These are phyloP conservation scores for Trametes elegans DNA, from an alignment of 768 basidiomycete species.

Conservation along the genomic window DNA sequence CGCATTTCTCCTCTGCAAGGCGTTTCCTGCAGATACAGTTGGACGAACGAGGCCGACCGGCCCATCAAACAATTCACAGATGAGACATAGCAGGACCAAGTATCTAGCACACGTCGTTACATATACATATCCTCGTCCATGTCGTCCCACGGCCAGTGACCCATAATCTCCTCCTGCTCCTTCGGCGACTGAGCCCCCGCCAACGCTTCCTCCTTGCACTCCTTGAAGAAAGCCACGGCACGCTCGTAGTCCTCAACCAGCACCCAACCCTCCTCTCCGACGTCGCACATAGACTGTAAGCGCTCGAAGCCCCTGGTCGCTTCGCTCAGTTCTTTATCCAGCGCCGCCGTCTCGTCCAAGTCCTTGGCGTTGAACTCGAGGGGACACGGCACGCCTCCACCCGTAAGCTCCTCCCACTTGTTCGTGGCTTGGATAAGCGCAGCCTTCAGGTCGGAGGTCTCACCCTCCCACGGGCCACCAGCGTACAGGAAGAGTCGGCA, in stretches of 20 bases:
- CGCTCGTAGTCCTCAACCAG: constrained; percentile 39
- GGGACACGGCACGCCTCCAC: constrained; percentile 26
- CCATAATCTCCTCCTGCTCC: constrained; percentile 38
- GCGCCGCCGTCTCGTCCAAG: constrained; percentile 40
- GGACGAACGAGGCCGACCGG: background rate
- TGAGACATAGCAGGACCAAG: background rate
- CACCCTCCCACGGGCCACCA: constrained; percentile 49
- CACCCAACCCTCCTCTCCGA: constrained; percentile 44
- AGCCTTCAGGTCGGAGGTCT: constrained; percentile 45
- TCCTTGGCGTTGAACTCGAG: constrained; percentile 37
- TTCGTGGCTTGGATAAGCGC: constrained; percentile 37
- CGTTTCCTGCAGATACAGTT: background rate
- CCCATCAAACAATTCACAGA: background rate
- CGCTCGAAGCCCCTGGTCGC: constrained; percentile 33
- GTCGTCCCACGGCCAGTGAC: constrained; percentile 45
- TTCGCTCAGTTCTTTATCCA: constrained; percentile 32
- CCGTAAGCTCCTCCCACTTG: constrained; percentile 26
- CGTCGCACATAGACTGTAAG: constrained; percentile 29
- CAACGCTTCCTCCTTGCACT: constrained; percentile 37
- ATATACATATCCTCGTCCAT: background rate
- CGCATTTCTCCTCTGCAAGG: background rate
- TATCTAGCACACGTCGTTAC: background rate
- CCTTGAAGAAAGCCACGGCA: constrained; percentile 34
- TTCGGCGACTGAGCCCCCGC: constrained; percentile 31
- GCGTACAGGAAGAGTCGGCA: constrained; percentile 44